Evolutionary conservation across 192 early-diverging fungal genomes (phyloP), one percentile per base, ranked within the genome.

Genomic region (Coemansia sp.): DNA sequence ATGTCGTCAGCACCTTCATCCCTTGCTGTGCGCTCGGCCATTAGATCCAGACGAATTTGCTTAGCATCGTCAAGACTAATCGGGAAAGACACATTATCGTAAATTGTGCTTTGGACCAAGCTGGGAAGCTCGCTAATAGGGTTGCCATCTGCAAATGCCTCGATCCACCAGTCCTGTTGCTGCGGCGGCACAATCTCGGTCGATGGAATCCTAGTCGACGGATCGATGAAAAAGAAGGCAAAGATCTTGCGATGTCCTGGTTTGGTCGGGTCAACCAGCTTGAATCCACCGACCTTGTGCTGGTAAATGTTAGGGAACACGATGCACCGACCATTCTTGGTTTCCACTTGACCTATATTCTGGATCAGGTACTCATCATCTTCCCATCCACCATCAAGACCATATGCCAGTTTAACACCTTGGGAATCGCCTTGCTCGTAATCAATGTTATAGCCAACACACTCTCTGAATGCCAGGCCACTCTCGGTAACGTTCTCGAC

Each of bases 251-350:
- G 83, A 42, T 84, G 76, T 0, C 92, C 92, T 0, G 85, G 83
- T 39, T 85, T 85, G 29, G 84, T 82, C 30, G 69, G 72, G 49
- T 91, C 88, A n/a, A n/a, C n/a, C n/a, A n/a, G n/a, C n/a, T n/a
- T n/a, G n/a, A n/a, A n/a, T n/a, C n/a, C n/a, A n/a, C 80, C 77
- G 2, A 90, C 85, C 21, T 79, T 64, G 71, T 93, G 90, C 76
- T 92, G 92, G 59, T 84, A 86, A 18, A 74, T 64, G 74, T 93
- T 93, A 9, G 90, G 88, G 64, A 91, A 93, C 28, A 83, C 87
- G 30, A 92, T 63, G 62, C 82, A 84, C 15, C 89, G 88, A 16
- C 87, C 87, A 53, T 83, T 63, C 40, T 59, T 59, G 23, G 81
- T 79, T 21, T 80, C 72, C 12, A 88, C 65, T 1, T 67, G 64